These are phyloP conservation scores for Lactarius quietus DNA, from an alignment of 768 basidiomycete species.

Conservation along the genomic window DNA sequence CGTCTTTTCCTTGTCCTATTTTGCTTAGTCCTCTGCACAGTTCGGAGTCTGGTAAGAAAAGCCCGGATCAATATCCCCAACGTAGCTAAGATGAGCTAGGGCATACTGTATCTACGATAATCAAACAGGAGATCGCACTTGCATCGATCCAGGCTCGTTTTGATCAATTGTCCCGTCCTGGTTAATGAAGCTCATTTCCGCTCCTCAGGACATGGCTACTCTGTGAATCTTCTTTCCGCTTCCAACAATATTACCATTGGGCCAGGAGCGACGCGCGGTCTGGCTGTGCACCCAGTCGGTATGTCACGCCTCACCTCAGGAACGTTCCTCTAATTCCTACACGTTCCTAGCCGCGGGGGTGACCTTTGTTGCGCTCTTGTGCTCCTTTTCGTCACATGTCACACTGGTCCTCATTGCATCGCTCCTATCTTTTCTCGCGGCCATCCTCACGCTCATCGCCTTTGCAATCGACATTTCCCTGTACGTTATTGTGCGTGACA, in stretches of 20 bases:
- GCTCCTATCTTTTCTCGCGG: slow-evolving; percentile 61
- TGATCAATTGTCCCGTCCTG: not conserved
- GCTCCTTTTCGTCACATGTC: slow-evolving; percentile 58
- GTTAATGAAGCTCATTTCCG: not conserved
- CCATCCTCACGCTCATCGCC: slow-evolving; percentile 62
- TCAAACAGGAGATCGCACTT: slow-evolving; percentile 43
- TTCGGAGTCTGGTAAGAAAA: slow-evolving; percentile 63
- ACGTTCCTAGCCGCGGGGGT: slow-evolving; percentile 43
- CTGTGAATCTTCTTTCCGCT: slow-evolving; percentile 39
- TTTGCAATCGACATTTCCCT: slow-evolving; percentile 78
- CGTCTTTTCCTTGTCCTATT: slow-evolving; percentile 4
- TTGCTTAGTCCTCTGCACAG: slow-evolving; percentile 35
- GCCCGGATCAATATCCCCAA: not conserved
- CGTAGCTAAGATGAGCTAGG: slow-evolving; percentile 39
- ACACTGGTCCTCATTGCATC: slow-evolving; percentile 43
- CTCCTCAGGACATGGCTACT: slow-evolving; percentile 53
- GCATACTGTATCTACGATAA: slow-evolving; percentile 52
- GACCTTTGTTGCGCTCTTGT: slow-evolving; percentile 59
- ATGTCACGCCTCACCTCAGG: not conserved
- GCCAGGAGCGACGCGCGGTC: slow-evolving; percentile 66
- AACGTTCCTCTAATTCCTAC: not conserved
- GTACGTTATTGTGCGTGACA: slow-evolving; percentile 55
- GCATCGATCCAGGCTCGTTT: slow-evolving; percentile 44
- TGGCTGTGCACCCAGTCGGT: slow-evolving; percentile 77
- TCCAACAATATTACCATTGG: slow-evolving; percentile 42